Conservation (phyloP, 108 stramenopile genomes). For the Conticribra guillardii region DNA sequence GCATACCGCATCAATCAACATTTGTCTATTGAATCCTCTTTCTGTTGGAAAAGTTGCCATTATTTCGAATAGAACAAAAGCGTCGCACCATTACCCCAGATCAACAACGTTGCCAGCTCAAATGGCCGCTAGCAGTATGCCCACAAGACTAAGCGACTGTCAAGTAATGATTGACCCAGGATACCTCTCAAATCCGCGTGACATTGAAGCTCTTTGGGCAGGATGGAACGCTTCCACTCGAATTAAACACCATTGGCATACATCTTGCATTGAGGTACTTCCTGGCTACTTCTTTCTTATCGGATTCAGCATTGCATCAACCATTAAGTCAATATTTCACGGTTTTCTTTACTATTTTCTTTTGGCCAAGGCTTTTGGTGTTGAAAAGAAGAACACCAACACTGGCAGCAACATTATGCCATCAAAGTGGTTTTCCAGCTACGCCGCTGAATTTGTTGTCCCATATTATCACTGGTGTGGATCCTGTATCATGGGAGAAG, state of each 20-base stretch:
- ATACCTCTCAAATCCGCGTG: conserved; percentile 57
- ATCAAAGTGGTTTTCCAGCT: conserved; percentile 41
- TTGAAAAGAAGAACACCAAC: background rate
- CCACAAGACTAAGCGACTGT: conserved; percentile 47
- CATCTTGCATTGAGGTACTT: conserved; percentile 29
- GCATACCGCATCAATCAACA: conserved; percentile 33
- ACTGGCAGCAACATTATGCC: conserved; percentile 6
- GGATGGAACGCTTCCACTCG: conserved; percentile 32
- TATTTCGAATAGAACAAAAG: background rate
- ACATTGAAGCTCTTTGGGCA: conserved; percentile 49
- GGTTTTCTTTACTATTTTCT: background rate
- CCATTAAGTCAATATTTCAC: conserved; percentile 11
- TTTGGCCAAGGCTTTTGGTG: background rate
- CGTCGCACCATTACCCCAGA: background rate
- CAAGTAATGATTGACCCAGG: conserved; percentile 53
- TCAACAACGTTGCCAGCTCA: too few species aligned
- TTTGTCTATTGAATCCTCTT: conserved; percentile 50
- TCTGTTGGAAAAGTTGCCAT: conserved; percentile 38
- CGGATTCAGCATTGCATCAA: background rate
- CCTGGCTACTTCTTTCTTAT: conserved; percentile 13
- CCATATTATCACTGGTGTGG: conserved; percentile 85
- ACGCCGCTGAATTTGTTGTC: conserved; percentile 55
- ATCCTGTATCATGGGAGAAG: conserved; percentile 68
- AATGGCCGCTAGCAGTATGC: background rate
- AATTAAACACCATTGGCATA: conserved; percentile 18